phyloP scores from a whole-genome alignment of 2,329 filamentous ascomycete genomes.

The Fusarium xyrophilum region DNA sequence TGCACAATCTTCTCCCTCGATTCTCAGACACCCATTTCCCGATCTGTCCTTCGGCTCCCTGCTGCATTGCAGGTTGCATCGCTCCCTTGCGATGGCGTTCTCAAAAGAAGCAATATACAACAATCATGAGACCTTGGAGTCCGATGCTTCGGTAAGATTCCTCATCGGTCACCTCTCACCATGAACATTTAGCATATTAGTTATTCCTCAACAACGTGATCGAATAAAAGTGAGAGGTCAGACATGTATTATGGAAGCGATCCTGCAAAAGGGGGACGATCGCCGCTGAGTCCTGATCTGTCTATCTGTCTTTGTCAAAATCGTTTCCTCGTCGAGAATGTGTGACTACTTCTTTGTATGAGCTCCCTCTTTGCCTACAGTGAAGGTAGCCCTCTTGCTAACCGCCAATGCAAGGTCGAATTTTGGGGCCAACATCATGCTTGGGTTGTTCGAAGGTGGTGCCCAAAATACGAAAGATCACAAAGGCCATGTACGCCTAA shows the following conservation, averaged over 20 bases:
- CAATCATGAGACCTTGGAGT: slow-evolving; percentile 8
- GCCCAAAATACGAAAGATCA: slow-evolving; percentile 33
- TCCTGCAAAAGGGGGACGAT: slow-evolving; percentile 11
- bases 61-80: slow-evolving; percentile 27
- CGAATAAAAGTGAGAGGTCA: slow-evolving; percentile 1
- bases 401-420: slow-evolving; percentile 29
- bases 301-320: not conserved
- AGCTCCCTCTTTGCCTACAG: not conserved
- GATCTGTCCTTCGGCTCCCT: slow-evolving; percentile 19
- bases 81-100: slow-evolving; percentile 22
- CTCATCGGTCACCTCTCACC: slow-evolving; percentile 21
- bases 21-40: slow-evolving; percentile 16
- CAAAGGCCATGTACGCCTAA: slow-evolving; percentile 35
- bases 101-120: slow-evolving; percentile 32
- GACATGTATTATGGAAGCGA: not conserved
- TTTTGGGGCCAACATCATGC: slow-evolving; percentile 37
- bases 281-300: not conserved
- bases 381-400: not conserved
- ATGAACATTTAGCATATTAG: not conserved
- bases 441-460: slow-evolving; percentile 39
- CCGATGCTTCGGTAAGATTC: slow-evolving; percentile 20
- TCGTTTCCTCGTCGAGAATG: slow-evolving; percentile 16
- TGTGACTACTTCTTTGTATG: slow-evolving; percentile 40
- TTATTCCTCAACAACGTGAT: slow-evolving; percentile 1
- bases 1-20: not conserved